These are phyloP conservation scores for Moricandia arvensis DNA, from an alignment of 345 rosid species.

Conservation along the genomic window DNA sequence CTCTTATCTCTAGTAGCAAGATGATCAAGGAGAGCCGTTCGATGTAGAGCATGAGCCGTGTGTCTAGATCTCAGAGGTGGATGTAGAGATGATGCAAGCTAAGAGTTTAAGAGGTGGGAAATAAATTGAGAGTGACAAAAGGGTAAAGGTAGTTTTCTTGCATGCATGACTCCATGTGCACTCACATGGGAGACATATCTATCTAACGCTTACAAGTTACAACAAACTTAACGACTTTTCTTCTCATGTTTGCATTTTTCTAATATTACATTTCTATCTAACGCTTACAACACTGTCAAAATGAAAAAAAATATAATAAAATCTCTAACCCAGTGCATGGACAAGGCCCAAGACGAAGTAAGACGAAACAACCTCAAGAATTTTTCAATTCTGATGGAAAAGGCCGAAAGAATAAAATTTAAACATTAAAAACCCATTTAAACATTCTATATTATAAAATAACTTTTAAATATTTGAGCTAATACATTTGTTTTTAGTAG, in stretches of 20 bases:
- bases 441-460: not conserved
- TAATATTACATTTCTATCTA: no score
- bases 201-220: slow-evolving; percentile 33
- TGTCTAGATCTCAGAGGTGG: slow-evolving; percentile 15
- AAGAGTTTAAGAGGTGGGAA: slow-evolving; percentile 25
- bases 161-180: slow-evolving; percentile 37
- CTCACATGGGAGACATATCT: slow-evolving; percentile 25
- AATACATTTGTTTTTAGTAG: not conserved
- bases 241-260: slow-evolving; percentile 4
- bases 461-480: not conserved
- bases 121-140: slow-evolving; percentile 22
- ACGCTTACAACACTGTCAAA: no score
- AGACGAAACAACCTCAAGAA: not conserved
- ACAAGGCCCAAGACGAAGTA: slow-evolving; percentile 13
- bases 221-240: slow-evolving; percentile 25
- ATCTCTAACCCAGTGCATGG: not conserved
- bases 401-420: slow-evolving; percentile 1
- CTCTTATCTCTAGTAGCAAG: slow-evolving; percentile 19
- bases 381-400: not conserved
- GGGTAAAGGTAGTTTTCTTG: slow-evolving; percentile 24
- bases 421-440: not conserved
- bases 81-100: slow-evolving; percentile 19
- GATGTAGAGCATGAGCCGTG: slow-evolving; percentile 18
- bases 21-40: slow-evolving; percentile 19
- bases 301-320: not conserved